Evolutionary conservation across 805 yeast species (phyloP), one percentile per base, ranked within the genome.

Genomic region (Maudiozyma serrabonitensis): DNA sequence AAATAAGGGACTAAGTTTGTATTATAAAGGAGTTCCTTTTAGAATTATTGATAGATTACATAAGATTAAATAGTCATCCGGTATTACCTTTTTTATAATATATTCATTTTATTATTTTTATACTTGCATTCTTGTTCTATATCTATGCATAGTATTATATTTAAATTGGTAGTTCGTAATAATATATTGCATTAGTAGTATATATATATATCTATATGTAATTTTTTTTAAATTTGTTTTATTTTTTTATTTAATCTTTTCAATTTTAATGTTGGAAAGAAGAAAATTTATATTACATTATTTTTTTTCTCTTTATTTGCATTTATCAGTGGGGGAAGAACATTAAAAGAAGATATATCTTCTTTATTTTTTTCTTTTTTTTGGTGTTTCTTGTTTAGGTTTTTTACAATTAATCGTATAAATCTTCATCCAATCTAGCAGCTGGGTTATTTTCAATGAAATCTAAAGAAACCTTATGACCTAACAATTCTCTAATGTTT

Each of bases 401-500:
- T 39, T 44, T 4, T 35, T 21, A 21, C 23, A 21, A 15, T 55
- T 54, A 64, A 52, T 69, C 70, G 55, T 69, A 69, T 51, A 79
- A 70, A 51, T 80, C 82, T 71, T 84, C 88, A 59, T 95, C 99
- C 62, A 93, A 76, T 73, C 99, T 84, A 50, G 97, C 98, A 53
- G 99, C 99, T 43, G 99, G 96, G 67, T 93, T 95, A 51, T 81
- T 81, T 73, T 93, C 97, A 59, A 93, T 86, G 70, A 93, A 91
- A 66, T 88, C 96, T 58, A 93, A 76, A 54, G 88, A 80, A 45
- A 93, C 98, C 75, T 95, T 93, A 71, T 93, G 99, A 53, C 99
- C 99, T 65, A 93, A 76, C 62, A 93, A 74, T 70, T 93, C 99
- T 76, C 99, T 84, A 62, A 93, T 93, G 69, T 93, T 93, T 57